phyloP scores from a whole-genome alignment of 1,284 basidiomycete genomes.

The Cystobasidium slooffiae region DNA sequence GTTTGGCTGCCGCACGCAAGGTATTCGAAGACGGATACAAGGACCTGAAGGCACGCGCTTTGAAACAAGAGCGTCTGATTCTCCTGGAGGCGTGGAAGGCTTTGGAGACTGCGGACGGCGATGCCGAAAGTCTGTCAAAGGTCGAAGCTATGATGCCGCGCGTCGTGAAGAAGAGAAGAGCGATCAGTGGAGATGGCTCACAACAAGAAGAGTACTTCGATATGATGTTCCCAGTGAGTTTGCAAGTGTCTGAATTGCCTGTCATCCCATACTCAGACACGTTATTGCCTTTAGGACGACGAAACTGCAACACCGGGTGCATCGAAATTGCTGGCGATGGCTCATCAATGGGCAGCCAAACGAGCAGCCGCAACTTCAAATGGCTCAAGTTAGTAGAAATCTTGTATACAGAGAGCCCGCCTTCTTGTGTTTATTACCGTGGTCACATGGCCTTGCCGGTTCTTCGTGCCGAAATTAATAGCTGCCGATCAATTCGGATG shows the following conservation, averaged over 20 bases:
- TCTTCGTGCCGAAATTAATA: constrained; percentile 1
- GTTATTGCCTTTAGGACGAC: constrained; percentile 80
- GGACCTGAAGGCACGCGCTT: constrained; percentile 74
- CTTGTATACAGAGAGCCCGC: constrained; percentile 44
- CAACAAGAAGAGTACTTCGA: constrained; percentile 90
- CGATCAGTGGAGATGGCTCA: constrained; percentile 80
- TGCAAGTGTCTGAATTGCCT: neutral
- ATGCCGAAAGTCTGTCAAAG: constrained; percentile 67
- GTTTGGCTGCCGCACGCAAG: constrained; percentile 69
- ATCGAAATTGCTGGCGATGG: constrained; percentile 87
- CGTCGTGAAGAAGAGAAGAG: constrained; percentile 79
- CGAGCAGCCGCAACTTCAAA: constrained; percentile 45
- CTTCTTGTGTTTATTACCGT: neutral
- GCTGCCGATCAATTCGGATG: neutral
- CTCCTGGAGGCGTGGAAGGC: constrained; percentile 91
- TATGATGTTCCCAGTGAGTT: constrained; percentile 67
- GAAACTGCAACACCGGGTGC: constrained; percentile 85
- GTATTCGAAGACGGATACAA: constrained; percentile 86
- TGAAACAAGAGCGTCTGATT: constrained; percentile 91
- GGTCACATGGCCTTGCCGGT: neutral
- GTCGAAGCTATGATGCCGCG: constrained; percentile 90
- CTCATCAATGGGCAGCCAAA: constrained; percentile 74
- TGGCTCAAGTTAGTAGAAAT: neutral
- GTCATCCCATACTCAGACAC: constrained; percentile 19
- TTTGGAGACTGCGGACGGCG: constrained; percentile 80